Conservation (phyloP, 1,284 basidiomycete species). For the Ustilago cynodontis region DNA sequence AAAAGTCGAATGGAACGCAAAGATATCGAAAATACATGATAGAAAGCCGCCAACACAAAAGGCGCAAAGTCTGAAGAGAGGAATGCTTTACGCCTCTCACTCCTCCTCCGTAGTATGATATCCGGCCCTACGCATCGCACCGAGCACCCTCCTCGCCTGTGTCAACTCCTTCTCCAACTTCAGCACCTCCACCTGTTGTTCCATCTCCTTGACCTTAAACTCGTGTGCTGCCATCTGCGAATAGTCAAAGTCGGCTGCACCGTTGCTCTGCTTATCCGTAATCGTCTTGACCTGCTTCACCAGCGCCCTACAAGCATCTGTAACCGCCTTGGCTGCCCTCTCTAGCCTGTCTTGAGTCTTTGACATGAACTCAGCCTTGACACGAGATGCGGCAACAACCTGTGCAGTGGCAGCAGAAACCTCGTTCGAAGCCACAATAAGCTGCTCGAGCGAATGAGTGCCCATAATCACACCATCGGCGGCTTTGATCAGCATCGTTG, state of each 20-base stretch:
- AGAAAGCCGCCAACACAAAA: not conserved
- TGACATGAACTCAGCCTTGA: conserved; percentile 98
- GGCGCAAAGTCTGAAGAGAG: not conserved
- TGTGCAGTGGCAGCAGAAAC: conserved; percentile 97
- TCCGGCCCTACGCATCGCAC: conserved; percentile 66
- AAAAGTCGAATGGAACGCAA: not conserved
- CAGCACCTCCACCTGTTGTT: conserved; percentile 97
- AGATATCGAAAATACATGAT: conserved; percentile 10
- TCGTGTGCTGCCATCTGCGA: conserved; percentile 91
- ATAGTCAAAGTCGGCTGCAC: conserved; percentile 86
- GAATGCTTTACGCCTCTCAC: too few species aligned
- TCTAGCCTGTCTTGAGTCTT: conserved; percentile 97
- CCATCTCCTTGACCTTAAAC: conserved; percentile 91
- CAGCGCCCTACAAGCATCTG: conserved; percentile 96
- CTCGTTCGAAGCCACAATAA: conserved; percentile 99
- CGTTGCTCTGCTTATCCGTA: conserved; percentile 81
- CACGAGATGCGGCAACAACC: conserved; percentile 95
- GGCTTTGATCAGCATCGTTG: conserved; percentile 94
- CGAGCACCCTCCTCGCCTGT: conserved; percentile 67
- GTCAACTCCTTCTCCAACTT: conserved; percentile 94
- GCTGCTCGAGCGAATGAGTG: conserved; percentile 95
- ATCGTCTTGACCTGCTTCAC: conserved; percentile 97
- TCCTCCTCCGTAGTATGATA: conserved; percentile 67
- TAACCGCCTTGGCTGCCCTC: conserved; percentile 95
- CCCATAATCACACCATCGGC: conserved; percentile 97